A percentile compares a stretch with the other conserved stretches of the same genome.
phyloP scores from a whole-genome alignment of 2,329 filamentous ascomycete species.

The Lomentospora prolificans region DNA sequence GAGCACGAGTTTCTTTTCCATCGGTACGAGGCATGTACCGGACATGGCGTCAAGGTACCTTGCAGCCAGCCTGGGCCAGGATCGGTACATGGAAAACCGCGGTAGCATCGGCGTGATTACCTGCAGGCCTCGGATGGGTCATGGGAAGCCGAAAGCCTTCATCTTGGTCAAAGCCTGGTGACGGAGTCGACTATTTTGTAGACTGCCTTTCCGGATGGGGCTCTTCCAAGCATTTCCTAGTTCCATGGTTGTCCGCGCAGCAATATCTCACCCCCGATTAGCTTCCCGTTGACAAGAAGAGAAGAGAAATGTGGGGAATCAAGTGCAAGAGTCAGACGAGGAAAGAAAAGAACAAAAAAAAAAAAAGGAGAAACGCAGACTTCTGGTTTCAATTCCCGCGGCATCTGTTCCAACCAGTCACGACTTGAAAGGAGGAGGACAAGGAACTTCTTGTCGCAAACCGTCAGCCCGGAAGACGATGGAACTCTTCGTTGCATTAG shows the following conservation, averaged over 20 bases:
- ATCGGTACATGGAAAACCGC: too few relatives aligned
- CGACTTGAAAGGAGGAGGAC: constrained; percentile 5
- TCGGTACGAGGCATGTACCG: too few relatives aligned
- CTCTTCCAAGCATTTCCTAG: not conserved
- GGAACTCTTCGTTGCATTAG: constrained; percentile 2
- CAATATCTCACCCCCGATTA: too few relatives aligned
- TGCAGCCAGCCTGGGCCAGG: too few relatives aligned
- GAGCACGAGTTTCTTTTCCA: too few relatives aligned
- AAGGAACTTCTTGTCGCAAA: too few relatives aligned
- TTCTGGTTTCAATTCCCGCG: too few relatives aligned
- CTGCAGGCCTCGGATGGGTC: not conserved
- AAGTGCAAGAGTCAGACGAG: not conserved
- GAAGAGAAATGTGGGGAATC: not conserved
- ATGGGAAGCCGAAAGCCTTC: not conserved
- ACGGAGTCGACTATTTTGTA: not conserved
- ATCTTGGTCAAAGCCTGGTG: not conserved
- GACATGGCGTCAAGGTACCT: too few relatives aligned
- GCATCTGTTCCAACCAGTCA: too few relatives aligned
- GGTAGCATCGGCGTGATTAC: not conserved
- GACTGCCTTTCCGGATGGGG: not conserved
- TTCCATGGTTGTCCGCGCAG: not conserved
- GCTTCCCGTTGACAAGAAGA: too few relatives aligned
- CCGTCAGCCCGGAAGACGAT: too few relatives aligned
- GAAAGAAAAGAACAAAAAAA: not conserved
- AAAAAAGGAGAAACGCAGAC: not conserved